Base-by-base conservation (phyloP, 2,329 filamentous ascomycete species). In the Penicillium sp. region DNA sequence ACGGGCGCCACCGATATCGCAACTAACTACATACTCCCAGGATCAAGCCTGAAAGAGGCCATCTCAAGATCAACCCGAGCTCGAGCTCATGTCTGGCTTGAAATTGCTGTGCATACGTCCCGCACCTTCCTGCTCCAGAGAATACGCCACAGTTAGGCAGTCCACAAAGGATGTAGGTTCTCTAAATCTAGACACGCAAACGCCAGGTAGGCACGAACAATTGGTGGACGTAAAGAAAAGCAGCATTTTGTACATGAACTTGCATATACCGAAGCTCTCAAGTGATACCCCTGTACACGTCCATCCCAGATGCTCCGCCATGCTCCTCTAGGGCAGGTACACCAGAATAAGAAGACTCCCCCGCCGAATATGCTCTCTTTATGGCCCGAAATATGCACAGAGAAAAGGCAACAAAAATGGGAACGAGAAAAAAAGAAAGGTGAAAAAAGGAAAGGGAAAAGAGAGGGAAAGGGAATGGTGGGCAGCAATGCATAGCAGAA, bases 381-480 rank as follows among this genome's bases (percentile, higher is more conserved):
- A 48, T 39, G 37, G 17, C 29, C 47, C 43, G 45, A 50, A 53
- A 48, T 53, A 57, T 56, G 51, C 54, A 56, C 51, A 54, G 20
- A 47, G 38, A 48, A 40, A 34, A n/a, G 30, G 20, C 17, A 30
- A 47, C 8, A 18, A 29, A 37, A 7, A 17, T 29, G 30, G 16
- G 18, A 39, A 16, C 23, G 21, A 41, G 36, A 37, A 47, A 44
- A 36, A 30, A 11, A 38, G 11, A 18, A 9, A 27, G 6, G 10
- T 18, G 19, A 19, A 43, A 38, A 34, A 47, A 41, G 33, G 33
- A 7, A 38, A 11, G 14, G 37, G 33, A 38, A 41, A 47, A 43
- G 33, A 34, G 44, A 38, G 25, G 32, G 32, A 46, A 27, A 31
- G 18, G 35, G 42, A 15, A 35, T 37, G 17, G 39, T 4, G 14